Conservation (phyloP, 148 eudicot genomes). For the Camellia japonica region DNA sequence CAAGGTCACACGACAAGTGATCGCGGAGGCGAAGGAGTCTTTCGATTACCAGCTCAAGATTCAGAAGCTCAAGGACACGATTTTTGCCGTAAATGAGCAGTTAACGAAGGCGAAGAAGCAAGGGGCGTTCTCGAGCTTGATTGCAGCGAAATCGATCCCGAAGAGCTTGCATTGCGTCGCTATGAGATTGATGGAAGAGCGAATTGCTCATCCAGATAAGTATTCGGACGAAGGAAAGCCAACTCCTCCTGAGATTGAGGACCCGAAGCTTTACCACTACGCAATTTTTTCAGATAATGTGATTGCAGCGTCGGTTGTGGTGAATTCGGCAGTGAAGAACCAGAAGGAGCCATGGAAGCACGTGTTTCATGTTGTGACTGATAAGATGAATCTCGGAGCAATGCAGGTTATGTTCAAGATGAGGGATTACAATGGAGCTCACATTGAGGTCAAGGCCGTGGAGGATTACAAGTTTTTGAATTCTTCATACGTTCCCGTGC, state of each 20-base stretch:
- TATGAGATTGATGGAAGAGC: constrained; percentile 90
- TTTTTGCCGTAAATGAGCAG: constrained; percentile 79
- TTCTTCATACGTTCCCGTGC: constrained; percentile 88
- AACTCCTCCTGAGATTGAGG: constrained; percentile 65
- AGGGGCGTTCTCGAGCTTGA: constrained; percentile 94
- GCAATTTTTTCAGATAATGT: constrained; percentile 93
- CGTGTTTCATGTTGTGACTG: constrained; percentile 95
- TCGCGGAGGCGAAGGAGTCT: constrained; percentile 85
- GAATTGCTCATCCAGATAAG: constrained; percentile 70
- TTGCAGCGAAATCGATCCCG: constrained; percentile 94
- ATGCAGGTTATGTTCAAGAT: constrained; percentile 96
- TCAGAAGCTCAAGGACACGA: constrained; percentile 87
- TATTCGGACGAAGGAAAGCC: constrained; percentile 73
- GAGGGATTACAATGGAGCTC: constrained; percentile 86
- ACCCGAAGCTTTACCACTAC: constrained; percentile 81
- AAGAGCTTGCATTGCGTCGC: constrained; percentile 87
- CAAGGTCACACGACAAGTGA: constrained; percentile 75
- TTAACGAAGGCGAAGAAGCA: constrained; percentile 84
- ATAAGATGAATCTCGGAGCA: constrained; percentile 94
- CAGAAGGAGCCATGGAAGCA: constrained; percentile 84
- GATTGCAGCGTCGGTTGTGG: constrained; percentile 90
- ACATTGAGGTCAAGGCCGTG: constrained; percentile 85
- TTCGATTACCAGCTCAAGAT: constrained; percentile 92
- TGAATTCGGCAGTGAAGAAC: constrained; percentile 84
- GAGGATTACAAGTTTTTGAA: constrained; percentile 88